A percentile compares a stretch with the other conserved stretches of the same genome.
Evolutionary conservation across 202 grass and related monocot species (phyloP).

Genomic region (Schoenoplectus triqueter): DNA sequence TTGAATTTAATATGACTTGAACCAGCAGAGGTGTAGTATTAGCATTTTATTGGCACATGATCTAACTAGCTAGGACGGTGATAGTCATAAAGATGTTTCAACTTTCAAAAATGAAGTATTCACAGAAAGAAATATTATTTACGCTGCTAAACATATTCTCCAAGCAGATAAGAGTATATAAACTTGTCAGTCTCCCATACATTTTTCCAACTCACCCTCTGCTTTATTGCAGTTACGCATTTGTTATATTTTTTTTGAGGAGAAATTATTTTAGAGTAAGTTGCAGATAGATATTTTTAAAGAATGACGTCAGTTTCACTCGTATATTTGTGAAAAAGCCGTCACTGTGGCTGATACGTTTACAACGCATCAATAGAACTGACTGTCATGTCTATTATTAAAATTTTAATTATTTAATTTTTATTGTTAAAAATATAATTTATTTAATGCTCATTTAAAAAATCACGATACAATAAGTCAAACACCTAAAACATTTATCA

Average conservation of each 20-base stretch:
- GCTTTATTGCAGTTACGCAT: slow-evolving; percentile 52
- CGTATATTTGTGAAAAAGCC: too few relatives aligned
- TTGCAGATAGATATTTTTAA: slow-evolving; percentile 48
- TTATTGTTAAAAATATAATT: too few relatives aligned
- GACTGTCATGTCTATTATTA: too few relatives aligned
- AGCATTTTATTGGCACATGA: background rate
- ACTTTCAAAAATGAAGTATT: slow-evolving; percentile 9
- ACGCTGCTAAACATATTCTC: slow-evolving; percentile 84
- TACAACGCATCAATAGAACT: too few relatives aligned
- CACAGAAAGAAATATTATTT: slow-evolving; percentile 23
- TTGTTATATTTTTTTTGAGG: too few relatives aligned
- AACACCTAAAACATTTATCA: too few relatives aligned
- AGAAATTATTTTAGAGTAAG: background rate
- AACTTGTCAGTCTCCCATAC: slow-evolving; percentile 88
- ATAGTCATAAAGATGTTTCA: background rate
- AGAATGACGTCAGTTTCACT: background rate
- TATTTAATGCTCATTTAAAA: too few relatives aligned
- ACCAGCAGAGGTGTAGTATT: background rate
- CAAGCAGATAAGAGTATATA: slow-evolving; percentile 82
- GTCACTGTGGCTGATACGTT: too few relatives aligned
- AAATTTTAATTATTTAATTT: too few relatives aligned
- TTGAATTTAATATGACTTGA: background rate
- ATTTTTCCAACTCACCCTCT: slow-evolving; percentile 65
- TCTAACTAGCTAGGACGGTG: background rate
- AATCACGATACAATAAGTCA: too few relatives aligned